Conservation (phyloP, 768 basidiomycete species). For the Lactarius tabidus region DNA sequence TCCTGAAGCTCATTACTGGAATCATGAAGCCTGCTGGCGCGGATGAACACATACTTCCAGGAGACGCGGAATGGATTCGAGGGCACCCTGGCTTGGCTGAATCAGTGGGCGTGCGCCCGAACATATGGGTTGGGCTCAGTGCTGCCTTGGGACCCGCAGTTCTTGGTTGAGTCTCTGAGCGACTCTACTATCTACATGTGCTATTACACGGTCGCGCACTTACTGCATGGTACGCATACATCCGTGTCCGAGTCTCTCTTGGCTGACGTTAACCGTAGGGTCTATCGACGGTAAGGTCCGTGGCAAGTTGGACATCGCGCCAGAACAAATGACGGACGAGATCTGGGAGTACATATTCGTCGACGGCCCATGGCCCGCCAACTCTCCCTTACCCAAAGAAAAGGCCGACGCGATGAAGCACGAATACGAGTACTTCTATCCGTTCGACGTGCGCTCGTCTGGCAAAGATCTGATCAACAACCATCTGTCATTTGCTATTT, state of each 20-base stretch:
- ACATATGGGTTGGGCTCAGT: constrained; percentile 94
- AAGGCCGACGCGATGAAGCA: constrained; percentile 83
- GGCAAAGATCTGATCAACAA: constrained; percentile 97
- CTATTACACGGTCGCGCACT: constrained; percentile 92
- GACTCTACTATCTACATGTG: constrained; percentile 99
- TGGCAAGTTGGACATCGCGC: constrained; percentile 79
- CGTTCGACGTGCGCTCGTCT: constrained; percentile 95
- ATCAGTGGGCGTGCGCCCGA: constrained; percentile 98
- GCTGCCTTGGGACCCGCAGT: constrained; percentile 94
- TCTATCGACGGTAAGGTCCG: constrained; percentile 73
- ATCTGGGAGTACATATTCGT: constrained; percentile 94
- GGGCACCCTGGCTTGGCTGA: constrained; percentile 89
- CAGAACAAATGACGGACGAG: constrained; percentile 96
- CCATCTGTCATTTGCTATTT: constrained; percentile 89
- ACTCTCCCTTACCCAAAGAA: constrained; percentile 62
- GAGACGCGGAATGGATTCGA: constrained; percentile 94
- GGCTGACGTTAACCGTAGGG: constrained; percentile 37
- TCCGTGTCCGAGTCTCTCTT: not conserved
- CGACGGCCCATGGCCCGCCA: constrained; percentile 67
- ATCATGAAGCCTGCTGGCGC: constrained; percentile 58
- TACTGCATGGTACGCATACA: constrained; percentile 72
- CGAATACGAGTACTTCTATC: constrained; percentile 96
- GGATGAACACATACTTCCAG: constrained; percentile 86
- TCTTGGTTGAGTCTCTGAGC: constrained; percentile 93
- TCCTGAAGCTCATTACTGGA: constrained; percentile 4